Evolutionary conservation across 179 eudicot species (phyloP).

Genomic region (Patellifolia procumbens): DNA sequence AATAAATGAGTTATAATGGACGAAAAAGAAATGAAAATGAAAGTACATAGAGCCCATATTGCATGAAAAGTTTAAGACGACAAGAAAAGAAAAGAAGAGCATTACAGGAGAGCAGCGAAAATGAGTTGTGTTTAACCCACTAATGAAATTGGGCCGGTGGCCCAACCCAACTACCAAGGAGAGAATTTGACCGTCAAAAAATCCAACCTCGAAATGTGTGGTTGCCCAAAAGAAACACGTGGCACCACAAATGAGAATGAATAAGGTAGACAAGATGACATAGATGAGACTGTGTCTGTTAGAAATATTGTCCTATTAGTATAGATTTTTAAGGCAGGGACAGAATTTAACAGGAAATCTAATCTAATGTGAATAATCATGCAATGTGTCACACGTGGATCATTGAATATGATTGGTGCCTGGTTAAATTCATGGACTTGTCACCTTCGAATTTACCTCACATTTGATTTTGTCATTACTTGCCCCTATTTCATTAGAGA

Average conservation of each 20-base stretch:
- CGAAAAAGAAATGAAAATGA: neutral
- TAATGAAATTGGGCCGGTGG: slow-evolving; percentile 10
- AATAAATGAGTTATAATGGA: neutral
- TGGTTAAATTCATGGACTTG: neutral
- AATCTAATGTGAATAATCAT: too few species aligned
- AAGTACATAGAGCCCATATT: neutral
- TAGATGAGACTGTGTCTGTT: neutral
- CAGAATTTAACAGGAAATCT: neutral
- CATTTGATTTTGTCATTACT: neutral
- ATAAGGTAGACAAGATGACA: neutral
- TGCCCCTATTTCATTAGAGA: too few species aligned
- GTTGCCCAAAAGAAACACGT: slow-evolving; percentile 2
- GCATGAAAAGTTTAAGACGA: neutral
- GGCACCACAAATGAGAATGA: neutral
- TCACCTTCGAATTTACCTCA: slow-evolving; percentile 11
- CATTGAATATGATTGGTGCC: slow-evolving; percentile 10
- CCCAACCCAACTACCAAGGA: too few species aligned
- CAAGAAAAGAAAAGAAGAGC: neutral
- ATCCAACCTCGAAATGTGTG: neutral
- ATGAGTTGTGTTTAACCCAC: slow-evolving; percentile 1
- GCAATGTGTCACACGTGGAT: slow-evolving; percentile 25
- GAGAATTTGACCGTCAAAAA: slow-evolving; percentile 4
- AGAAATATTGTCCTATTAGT: too few species aligned
- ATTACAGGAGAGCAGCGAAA: neutral
- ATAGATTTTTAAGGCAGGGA: too few species aligned